A percentile compares a stretch with the other conserved stretches of the same genome.
Conservation (phyloP, 2,329 filamentous ascomycete species). For the Teratosphaeria epicoccoides region DNA sequence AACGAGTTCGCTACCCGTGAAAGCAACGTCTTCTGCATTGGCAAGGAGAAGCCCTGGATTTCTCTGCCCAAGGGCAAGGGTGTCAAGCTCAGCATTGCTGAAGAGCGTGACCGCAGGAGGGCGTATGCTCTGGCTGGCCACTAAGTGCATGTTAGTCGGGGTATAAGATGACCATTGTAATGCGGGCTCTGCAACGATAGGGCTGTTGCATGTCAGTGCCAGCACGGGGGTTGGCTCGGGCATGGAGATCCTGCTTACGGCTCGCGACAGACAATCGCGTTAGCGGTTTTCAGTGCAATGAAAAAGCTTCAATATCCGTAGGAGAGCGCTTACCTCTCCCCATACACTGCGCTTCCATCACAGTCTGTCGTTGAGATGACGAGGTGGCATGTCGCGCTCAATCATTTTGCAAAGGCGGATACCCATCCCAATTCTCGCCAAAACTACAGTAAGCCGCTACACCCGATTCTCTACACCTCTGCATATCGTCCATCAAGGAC, state of each 20-base stretch:
- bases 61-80: slow-evolving; percentile 99
- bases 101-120: slow-evolving; percentile 97
- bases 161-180: background rate
- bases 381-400: background rate
- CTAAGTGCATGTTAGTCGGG: slow-evolving; percentile 3
- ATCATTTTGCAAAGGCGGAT: slow-evolving; percentile 2
- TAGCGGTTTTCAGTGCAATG: background rate
- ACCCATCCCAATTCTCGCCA: slow-evolving; percentile 5
- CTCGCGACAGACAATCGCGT: background rate
- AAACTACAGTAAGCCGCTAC: slow-evolving; percentile 2
- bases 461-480: slow-evolving; percentile 4
- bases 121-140: slow-evolving; percentile 48
- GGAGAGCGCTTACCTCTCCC: background rate
- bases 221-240: background rate
- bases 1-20: slow-evolving; percentile 99
- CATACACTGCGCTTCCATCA: too few relatives aligned
- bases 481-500: slow-evolving; percentile 6
- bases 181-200: background rate
- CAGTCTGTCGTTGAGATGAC: too few relatives aligned
- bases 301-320: background rate
- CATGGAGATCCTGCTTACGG: background rate
- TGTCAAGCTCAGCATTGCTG: slow-evolving; percentile 98
- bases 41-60: slow-evolving; percentile 97
- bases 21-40: slow-evolving; percentile 99
- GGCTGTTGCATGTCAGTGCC: background rate